A percentile compares a stretch with the other conserved stretches of the same genome.
phyloP scores from a whole-genome alignment of 2,329 filamentous ascomycete genomes.

The Colletotrichum liriopes region DNA sequence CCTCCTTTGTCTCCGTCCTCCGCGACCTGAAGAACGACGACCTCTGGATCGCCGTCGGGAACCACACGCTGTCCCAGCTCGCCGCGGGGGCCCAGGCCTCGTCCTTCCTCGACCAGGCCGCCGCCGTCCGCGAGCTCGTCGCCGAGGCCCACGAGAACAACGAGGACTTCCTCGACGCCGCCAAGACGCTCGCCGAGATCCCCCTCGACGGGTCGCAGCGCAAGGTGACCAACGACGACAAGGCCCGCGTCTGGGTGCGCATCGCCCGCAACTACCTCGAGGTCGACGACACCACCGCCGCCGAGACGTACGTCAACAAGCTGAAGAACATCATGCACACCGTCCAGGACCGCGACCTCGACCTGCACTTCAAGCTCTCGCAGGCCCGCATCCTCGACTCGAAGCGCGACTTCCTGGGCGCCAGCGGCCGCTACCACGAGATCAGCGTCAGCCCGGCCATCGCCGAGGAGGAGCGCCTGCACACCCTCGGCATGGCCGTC shows the following conservation, averaged over 20 bases:
- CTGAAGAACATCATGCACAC: constrained; percentile 93
- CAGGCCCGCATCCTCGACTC: constrained; percentile 95
- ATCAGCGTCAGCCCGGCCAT: constrained; percentile 85
- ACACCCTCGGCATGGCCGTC: constrained; percentile 88
- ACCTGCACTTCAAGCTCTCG: constrained; percentile 89
- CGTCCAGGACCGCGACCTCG: constrained; percentile 80
- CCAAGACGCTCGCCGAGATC: constrained; percentile 84
- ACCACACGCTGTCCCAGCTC: constrained; percentile 79
- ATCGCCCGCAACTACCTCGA: constrained; percentile 96
- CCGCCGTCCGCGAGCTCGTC: constrained; percentile 83
- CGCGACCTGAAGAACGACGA: constrained; percentile 72
- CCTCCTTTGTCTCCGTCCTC: constrained; percentile 76
- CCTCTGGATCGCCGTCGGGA: constrained; percentile 82
- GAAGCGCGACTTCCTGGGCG: constrained; percentile 89
- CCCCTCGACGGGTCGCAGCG: constrained; percentile 92
- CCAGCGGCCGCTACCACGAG: constrained; percentile 88
- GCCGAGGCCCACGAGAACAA: constrained; percentile 87
- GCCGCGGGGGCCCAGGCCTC: constrained; percentile 64
- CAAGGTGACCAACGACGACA: constrained; percentile 84
- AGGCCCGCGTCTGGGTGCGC: constrained; percentile 89
- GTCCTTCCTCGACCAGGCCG: constrained; percentile 88
- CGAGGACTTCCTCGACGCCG: constrained; percentile 86
- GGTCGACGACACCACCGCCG: constrained; percentile 89
- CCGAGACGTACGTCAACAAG: constrained; percentile 92
- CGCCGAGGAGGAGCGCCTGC: constrained; percentile 88